Conservation (phyloP, 257 asterid species). For the Nemophila menziesii region DNA sequence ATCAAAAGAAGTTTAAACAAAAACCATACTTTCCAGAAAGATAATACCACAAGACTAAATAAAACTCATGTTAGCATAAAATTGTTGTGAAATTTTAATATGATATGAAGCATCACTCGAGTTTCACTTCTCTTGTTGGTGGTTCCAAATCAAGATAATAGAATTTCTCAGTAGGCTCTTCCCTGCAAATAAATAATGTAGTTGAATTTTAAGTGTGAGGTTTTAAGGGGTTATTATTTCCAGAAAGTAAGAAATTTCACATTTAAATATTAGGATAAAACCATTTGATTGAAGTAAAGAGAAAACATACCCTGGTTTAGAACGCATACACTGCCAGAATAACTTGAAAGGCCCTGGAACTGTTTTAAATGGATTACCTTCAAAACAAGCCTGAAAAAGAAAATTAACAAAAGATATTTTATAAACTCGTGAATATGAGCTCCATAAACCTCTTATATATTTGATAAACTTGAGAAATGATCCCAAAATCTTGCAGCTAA, state of each 20-base stretch:
- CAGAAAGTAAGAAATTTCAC: neutral
- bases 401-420: too few species aligned
- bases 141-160: conserved; percentile 79
- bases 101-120: conserved; percentile 21
- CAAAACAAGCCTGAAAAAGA: conserved; percentile 81
- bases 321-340: conserved; percentile 85
- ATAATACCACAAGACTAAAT: neutral
- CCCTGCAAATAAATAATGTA: conserved; percentile 41
- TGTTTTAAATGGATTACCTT: conserved; percentile 95
- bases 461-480: too few species aligned
- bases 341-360: conserved; percentile 95
- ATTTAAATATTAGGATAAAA: neutral
- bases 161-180: conserved; percentile 90
- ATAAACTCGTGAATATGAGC: too few species aligned
- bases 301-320: conserved; percentile 73
- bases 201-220: neutral
- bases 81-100: neutral
- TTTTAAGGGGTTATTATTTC: neutral
- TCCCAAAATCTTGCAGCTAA: too few species aligned
- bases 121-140: conserved; percentile 54
- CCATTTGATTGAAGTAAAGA: neutral
- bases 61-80: neutral
- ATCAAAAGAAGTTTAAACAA: neutral
- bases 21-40: neutral
- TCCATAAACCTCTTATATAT: too few species aligned